Conservation (phyloP, 2,329 filamentous ascomycete species). For the Aquanectria penicillioides region DNA sequence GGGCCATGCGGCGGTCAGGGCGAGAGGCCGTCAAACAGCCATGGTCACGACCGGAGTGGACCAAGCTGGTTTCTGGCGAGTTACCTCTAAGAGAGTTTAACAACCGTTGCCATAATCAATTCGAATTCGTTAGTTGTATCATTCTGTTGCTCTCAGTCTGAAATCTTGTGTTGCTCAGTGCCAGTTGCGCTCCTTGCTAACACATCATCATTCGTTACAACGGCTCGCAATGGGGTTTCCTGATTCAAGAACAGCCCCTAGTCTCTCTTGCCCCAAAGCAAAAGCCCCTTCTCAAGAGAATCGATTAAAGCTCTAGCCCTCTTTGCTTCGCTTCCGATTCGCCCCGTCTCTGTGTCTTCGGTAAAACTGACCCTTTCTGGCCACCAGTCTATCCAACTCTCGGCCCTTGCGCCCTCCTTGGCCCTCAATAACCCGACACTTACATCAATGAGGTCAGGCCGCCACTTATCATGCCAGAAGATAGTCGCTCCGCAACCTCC, state of each 20-base stretch:
- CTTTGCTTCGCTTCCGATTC: slow-evolving; percentile 1
- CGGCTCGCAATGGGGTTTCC: background rate
- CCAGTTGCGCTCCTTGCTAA: no score
- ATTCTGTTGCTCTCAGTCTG: background rate
- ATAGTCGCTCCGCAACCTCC: slow-evolving; percentile 69
- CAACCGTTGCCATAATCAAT: background rate
- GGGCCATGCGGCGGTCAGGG: background rate
- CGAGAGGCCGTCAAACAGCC: background rate
- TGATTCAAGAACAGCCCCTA: background rate
- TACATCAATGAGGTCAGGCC: slow-evolving; percentile 69
- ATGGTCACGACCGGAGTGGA: background rate
- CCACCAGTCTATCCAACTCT: slow-evolving; percentile 72
- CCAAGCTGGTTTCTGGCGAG: background rate
- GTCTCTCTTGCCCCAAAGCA: background rate
- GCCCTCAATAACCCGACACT: slow-evolving; percentile 68
- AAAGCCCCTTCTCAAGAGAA: slow-evolving; percentile 2
- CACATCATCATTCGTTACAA: no score
- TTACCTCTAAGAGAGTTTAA: background rate
- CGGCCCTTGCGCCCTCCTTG: slow-evolving; percentile 62
- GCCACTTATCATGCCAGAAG: slow-evolving; percentile 67
- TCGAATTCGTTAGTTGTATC: background rate
- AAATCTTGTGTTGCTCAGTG: background rate
- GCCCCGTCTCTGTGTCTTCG: slow-evolving; percentile 53
- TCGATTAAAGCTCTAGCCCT: slow-evolving; percentile 5
- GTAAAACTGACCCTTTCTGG: slow-evolving; percentile 66